Evolutionary conservation across 2,329 filamentous ascomycete species (phyloP), one percentile per base, ranked within the genome.

Genomic region (Clarireedia homoeocarpa): DNA sequence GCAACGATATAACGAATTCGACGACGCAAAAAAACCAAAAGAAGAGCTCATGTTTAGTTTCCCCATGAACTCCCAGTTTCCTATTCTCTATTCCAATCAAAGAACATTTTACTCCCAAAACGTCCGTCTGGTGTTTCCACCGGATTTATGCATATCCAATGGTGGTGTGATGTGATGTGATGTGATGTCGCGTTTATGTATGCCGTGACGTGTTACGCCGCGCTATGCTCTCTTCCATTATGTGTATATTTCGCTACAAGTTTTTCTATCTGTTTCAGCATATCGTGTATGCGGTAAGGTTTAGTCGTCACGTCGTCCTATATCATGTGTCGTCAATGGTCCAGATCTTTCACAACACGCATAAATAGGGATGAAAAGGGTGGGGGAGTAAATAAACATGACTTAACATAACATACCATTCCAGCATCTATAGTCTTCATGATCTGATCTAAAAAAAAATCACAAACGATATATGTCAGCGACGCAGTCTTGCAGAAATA

Each of bases 341-440:
- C 20, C 20, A 20, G 20, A 20, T 20, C 20, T 20, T 20, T 20
- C 20, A 20, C 20, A 20, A 20, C 20, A 20, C 20, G 20, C 20
- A 20, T 20, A 38, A 52, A n/a, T 14, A 7, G 45, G n/a, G 27
- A 36, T 17, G 44, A 23, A 14, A 27, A 10, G 7, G 20, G 24
- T 36, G 24, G 26, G 26, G 6, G 17, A 12, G 10, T 20, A 20
- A 20, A 46, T 34, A 23, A 45, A n/a, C 15, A 27, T 27, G 24
- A 10, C 24, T 30, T 12, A 24, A 30, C 12, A 14, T 20, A 40
- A 56, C 80, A 74, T 70, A 84, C 84, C 73, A 91, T 89, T 38
- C 86, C 86, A 17, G 85, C 85, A 51, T 80, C 77, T 66, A 87
- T 79, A 57, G 27, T 30, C 27, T 30, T 30, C 27, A 7, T 30